Evolutionary conservation across 768 basidiomycete species (phyloP), one percentile per base, ranked within the genome.

Genomic region (Auriscalpium microsporum): DNA sequence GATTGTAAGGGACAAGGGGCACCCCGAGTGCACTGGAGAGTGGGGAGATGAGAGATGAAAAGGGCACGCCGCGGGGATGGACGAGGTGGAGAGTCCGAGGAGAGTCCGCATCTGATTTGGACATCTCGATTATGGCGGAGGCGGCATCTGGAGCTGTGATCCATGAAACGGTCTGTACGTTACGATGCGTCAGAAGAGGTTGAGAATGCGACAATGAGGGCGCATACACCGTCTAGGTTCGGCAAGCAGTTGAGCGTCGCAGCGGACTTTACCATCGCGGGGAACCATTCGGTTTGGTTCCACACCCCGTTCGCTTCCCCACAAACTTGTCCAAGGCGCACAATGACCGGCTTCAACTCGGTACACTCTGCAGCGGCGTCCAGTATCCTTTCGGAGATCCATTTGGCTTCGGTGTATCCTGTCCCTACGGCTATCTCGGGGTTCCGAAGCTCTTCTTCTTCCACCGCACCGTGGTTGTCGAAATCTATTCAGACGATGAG

Each of bases 281-380:
- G 65, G 48, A 66, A 63, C 67, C 67, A 68, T 38, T 68, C 67
- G 34, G 42, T 52, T 34, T 56, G 54, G 48, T 66, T 68, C 67
- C 67, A 68, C 28, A 55, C 50, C 28, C 67, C 67, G 17, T 54
- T 68, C 16, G 46, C 54, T 10, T 64, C 67, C n/a, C 67, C 67
- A 35, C 60, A 61, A 14, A 68, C 59, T 45, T 68, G 67, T 1
- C 67, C 67, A 3, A 68, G 56, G 36, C 67, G 65, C 8, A 66
- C 63, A 19, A 57, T 58, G 8, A 54, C 53, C 19, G 60, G 60
- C 34, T 38, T 51, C 23, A 59, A 36, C 8, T 48, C 49, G 9
- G 60, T 61, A 13, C 53, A 50, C 48, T 59, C 58, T 34, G 55
- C 55, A 23, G 65, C 58, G 23, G 58, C 58, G 14, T 62, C 57